phyloP scores from a whole-genome alignment of 768 basidiomycete genomes.

The Peribolospora baueri region DNA sequence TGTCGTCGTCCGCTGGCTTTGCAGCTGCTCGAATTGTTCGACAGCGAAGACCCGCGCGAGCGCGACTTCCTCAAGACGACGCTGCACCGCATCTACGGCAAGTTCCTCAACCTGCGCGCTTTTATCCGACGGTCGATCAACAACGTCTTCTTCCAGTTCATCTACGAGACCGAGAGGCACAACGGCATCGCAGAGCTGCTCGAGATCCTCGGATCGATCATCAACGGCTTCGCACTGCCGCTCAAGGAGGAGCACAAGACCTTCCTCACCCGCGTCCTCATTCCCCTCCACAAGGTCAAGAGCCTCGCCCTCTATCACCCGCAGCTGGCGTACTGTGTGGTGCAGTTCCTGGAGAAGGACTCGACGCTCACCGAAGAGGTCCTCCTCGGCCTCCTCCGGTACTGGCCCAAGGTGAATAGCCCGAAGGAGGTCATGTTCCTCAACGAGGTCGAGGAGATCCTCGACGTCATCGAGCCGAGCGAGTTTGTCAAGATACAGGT shows the following conservation, averaged over 20 bases:
- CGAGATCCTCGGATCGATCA: constrained; percentile 95
- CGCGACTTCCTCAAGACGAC: constrained; percentile 99
- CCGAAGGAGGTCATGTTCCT: constrained; percentile 99
- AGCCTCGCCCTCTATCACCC: constrained; percentile 94
- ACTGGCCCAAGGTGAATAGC: constrained; percentile 97
- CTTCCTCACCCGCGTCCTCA: constrained; percentile 76
- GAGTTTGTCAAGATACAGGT: constrained; percentile 94
- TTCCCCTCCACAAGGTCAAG: constrained; percentile 91
- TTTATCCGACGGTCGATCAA: constrained; percentile 98
- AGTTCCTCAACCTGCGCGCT: constrained; percentile 93
- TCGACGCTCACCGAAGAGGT: constrained; percentile 78
- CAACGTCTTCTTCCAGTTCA: constrained; percentile 97
- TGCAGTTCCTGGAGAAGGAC: constrained; percentile 96
- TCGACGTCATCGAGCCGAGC: constrained; percentile 87
- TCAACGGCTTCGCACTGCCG: constrained; percentile 94
- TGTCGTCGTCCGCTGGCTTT: background rate
- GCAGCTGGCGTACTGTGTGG: constrained; percentile 96
- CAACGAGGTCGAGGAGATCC: constrained; percentile 94
- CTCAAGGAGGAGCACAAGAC: constrained; percentile 98
- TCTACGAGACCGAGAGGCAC: constrained; percentile 96
- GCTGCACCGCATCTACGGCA: constrained; percentile 94
- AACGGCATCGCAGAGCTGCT: constrained; percentile 96
- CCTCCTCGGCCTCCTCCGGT: constrained; percentile 81
- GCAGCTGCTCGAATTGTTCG: constrained; percentile 82
- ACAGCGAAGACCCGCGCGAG: constrained; percentile 94